Evolutionary conservation across 2,329 filamentous ascomycete genomes (phyloP).

Genomic region (Corinectria fuckeliana): DNA sequence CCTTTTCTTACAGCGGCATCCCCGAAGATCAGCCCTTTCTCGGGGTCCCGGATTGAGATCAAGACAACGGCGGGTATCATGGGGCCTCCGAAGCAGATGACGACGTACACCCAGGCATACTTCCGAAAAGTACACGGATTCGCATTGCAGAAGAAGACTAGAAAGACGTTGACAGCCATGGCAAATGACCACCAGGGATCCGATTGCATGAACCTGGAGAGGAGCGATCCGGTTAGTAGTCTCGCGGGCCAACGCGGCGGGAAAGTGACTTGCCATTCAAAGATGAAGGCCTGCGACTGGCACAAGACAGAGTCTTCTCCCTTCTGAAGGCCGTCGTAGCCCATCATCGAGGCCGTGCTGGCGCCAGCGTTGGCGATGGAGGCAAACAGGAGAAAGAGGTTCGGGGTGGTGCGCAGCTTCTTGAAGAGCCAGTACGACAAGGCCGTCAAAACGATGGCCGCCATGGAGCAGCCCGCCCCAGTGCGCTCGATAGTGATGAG

Average conservation of each 20-base stretch:
- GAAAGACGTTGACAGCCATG: slow-evolving; percentile 82
- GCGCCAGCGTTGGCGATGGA: slow-evolving; percentile 56
- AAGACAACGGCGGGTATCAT: slow-evolving; percentile 70
- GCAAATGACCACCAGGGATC: slow-evolving; percentile 80
- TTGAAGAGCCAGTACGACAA: slow-evolving; percentile 57
- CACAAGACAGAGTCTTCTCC: slow-evolving; percentile 65
- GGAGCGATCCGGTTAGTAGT: not conserved
- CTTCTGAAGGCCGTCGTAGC: slow-evolving; percentile 65
- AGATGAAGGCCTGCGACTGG: slow-evolving; percentile 64
- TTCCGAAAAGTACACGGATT: slow-evolving; percentile 69
- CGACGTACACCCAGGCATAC: slow-evolving; percentile 73
- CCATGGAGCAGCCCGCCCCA: slow-evolving; percentile 60
- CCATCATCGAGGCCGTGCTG: slow-evolving; percentile 72
- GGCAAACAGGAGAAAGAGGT: slow-evolving; percentile 53
- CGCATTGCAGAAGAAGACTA: slow-evolving; percentile 66
- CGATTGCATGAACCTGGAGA: slow-evolving; percentile 73
- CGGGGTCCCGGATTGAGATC: slow-evolving; percentile 59
- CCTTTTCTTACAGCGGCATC: slow-evolving; percentile 57
- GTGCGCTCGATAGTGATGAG: slow-evolving; percentile 60
- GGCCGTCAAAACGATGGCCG: slow-evolving; percentile 57
- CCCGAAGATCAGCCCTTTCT: slow-evolving; percentile 55
- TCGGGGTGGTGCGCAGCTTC: slow-evolving; percentile 61
- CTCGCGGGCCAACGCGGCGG: not conserved
- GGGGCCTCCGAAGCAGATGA: slow-evolving; percentile 74
- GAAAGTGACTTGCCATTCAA: slow-evolving; percentile 65